A percentile compares a stretch with the other conserved stretches of the same genome.
Evolutionary conservation across 75 land plant genomes (phyloP).

Genomic region (Picea glauca): DNA sequence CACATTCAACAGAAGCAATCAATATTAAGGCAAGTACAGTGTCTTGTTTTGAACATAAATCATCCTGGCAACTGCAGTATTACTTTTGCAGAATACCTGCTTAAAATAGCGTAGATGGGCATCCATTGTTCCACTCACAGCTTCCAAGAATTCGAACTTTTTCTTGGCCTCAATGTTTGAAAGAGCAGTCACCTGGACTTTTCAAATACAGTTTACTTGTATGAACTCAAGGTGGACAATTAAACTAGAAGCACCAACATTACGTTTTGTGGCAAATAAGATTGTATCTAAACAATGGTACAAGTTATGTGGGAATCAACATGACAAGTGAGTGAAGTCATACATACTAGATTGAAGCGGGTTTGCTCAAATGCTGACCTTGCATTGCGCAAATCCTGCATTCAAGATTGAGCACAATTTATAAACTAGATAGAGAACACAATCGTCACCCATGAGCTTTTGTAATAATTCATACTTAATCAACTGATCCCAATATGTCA

Average conservation of each 20-base stretch:
- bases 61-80: neutral
- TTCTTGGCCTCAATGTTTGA: conserved; percentile 54
- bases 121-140: conserved; percentile 63
- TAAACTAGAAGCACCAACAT: conserved; percentile 1
- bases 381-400: conserved; percentile 84
- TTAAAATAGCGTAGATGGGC: conserved; percentile 61
- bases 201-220: conserved; percentile 15
- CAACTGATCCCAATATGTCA: neutral
- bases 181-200: conserved; percentile 80
- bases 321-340: conserved; percentile 6
- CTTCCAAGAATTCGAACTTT: conserved; percentile 53
- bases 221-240: neutral
- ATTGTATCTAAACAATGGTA: conserved; percentile 3
- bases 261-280: neutral
- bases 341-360: conserved; percentile 90
- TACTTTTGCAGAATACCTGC: conserved; percentile 26
- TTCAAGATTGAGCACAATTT: neutral
- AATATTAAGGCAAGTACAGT: neutral
- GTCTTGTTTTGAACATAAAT: neutral
- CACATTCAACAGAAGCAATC: neutral
- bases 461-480: neutral
- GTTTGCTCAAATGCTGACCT: conserved; percentile 86
- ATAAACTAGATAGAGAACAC: neutral
- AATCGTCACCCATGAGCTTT: neutral
- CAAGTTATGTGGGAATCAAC: neutral